Evolutionary conservation across 176 grass and related monocot genomes (phyloP), one percentile per base, ranked within the genome.

Genomic region (Thinopyrum elongatum): DNA sequence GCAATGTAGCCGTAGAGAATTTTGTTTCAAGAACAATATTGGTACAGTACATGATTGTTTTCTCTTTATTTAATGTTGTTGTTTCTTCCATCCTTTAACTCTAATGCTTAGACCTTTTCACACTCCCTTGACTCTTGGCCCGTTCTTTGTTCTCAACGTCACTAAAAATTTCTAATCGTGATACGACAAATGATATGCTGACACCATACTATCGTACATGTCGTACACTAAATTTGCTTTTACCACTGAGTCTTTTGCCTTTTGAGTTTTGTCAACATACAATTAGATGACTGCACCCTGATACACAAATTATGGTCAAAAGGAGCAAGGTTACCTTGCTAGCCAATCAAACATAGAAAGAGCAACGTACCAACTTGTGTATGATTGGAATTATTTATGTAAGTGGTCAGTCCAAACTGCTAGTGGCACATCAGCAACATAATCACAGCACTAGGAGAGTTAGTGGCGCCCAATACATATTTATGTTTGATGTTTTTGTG

Each of bases 341-440:
- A 60, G 59, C 74, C 74, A 79, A 58, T 79, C 80, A 79, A 64
- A 57, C 6, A 7, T 7, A 58, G 31, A 87, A 79, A 79, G 74
- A 78, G 33, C 33, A 44, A 16, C 3, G 74, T 80, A 87, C 79
- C 55, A 59, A 65, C 79, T 79, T 27, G 3, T 22, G 47, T 83
- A 79, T 86, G 83, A 82, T 65, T 65, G 55, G 21, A 83, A 57
- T 86, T 78, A 71, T 57, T 63, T 83, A 65, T 21, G 11, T 86
- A 34, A 31, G 33, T 82, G 79, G 38, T 41, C 33, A 63, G 79
- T 57, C 65, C 73, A 86, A 65, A 65, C 26, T 79, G 73, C 57
- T 46, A 90, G 79, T 90, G 84, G 73, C 36, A 17, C 11, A 25
- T 25, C 57, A 61, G n/a, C 39, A 42, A 79, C 39, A 83, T 90